Base-by-base conservation (phyloP, 352 stramenopile species). In the Phytophthora pisi region DNA sequence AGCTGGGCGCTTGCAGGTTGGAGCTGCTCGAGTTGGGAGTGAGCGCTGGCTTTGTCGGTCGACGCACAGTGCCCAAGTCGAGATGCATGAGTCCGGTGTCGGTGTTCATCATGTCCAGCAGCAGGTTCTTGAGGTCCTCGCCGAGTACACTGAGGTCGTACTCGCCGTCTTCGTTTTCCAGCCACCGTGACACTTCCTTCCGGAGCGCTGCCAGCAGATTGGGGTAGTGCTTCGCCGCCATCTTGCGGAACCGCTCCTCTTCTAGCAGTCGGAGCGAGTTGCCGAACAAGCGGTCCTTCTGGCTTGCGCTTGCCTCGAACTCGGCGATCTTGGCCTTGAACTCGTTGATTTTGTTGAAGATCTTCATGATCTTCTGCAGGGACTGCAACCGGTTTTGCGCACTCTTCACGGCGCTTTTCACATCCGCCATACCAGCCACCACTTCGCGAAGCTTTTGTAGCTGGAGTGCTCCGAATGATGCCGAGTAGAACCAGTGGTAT, bases 61-160 rank as follows among this genome's bases (percentile, higher is more conserved):
- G 73, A 30, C 81, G 72, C 9, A 77, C 69, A 46, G 74, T 82
- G 5, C 72, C 81, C 7, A 96, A 73, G 51, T 95, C 85, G 13
- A 95, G 62, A 51, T 96, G 89, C 84, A 96, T 94, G 8, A 96
- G 74, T 7, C 76, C 83, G 1, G 86, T 96, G 66, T 95, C 71
- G 2, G 78, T 89, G 55, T 92, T 91, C 76, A 96, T 83, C 85
- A 92, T 95, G 46, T 95, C 82, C 34, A 88, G 31, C 4, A 96
- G 34, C 9, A 93, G 60, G 1, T 77, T 82, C 61, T 94, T 92
- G 51, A 96, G 74, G 23, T 91, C 77, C 16, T 88, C 70, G 24
- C 88, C 86, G 4, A 96, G 73, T 20, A 96, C 72, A 18, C 76
- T 78, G 49, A 93, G 61, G 31, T 96, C 77, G 34, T 84, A 96